Evolutionary conservation across 805 yeast species (phyloP), one percentile per base, ranked within the genome.

Genomic region (Myxozyma vanderwaltii): DNA sequence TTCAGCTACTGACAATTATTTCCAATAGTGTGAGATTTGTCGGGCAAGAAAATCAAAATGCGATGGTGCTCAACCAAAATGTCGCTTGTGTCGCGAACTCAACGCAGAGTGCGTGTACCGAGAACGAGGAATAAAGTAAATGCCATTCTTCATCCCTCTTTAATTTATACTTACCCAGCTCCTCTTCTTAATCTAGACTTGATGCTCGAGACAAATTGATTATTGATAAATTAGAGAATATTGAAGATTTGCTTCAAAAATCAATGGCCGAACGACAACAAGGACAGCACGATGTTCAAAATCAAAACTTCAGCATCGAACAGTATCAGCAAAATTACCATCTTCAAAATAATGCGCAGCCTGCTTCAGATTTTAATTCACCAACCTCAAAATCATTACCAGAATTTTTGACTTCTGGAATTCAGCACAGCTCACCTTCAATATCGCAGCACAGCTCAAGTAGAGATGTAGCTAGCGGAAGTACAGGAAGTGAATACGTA

Each of bases 101-200:
- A 56, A 59, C 29, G 63, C 63, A 13, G 58, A 59, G 15, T 56
- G 63, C 43, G 63, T 59, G 19, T 56, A 59, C 26, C 44, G 63
- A 7, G 63, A 56, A 13, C 38, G 51, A 19, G 51, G 56, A 19
- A 26, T 59, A 10, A 59, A 59, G 61, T 57, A 40, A 3, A 56
- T 39, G 27, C n/a, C 7, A 31, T 35, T 13, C 21, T 35, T 8
- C 17, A 19, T n/a, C 4, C 36, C 48, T 4, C 17, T 23, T n/a
- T n/a, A n/a, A n/a, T n/a, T n/a, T n/a, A n/a, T n/a, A n/a, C n/a
- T n/a, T n/a, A n/a, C n/a, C n/a, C n/a, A n/a, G n/a, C n/a, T n/a
- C n/a, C n/a, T n/a, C 27, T 45, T 4, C 21, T 13, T 33, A 10
- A 26, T 23, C 21, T 47, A 57, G 58, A 40, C 58, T 59, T 4